Evolutionary conservation across 2,329 filamentous ascomycete species (phyloP).

Genomic region (Bipolaris cookei): DNA sequence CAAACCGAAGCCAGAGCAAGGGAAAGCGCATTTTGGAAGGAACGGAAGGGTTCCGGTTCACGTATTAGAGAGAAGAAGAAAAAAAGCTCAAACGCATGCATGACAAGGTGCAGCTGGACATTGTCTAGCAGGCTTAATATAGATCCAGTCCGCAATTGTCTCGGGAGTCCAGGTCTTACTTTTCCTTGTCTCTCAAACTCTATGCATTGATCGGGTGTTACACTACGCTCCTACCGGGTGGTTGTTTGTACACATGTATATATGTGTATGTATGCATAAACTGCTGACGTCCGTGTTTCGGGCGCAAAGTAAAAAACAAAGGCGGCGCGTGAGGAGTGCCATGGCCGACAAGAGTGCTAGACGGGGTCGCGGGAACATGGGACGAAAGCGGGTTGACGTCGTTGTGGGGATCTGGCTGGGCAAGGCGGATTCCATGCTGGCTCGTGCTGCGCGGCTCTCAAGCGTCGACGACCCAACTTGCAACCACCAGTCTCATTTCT

Average conservation of each 20-base stretch:
- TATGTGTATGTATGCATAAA: neutral
- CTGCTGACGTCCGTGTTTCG: neutral
- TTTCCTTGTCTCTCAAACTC: constrained; percentile 1
- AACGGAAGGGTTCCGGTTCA: constrained; percentile 55
- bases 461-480: constrained; percentile 21
- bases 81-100: neutral
- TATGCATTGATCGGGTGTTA: neutral
- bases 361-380: constrained; percentile 4
- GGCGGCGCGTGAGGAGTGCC: neutral
- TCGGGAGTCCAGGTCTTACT: neutral
- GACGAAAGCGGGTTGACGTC: constrained; percentile 29
- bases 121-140: neutral
- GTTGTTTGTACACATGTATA: neutral
- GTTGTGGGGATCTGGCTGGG: constrained; percentile 20
- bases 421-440: constrained; percentile 16
- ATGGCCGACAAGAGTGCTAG: neutral
- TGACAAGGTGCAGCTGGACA: neutral
- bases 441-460: constrained; percentile 22
- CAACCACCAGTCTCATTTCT: constrained; percentile 22
- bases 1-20: constrained; percentile 57
- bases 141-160: neutral
- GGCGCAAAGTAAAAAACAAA: neutral
- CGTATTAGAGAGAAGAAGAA: constrained; percentile 41
- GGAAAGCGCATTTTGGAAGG: constrained; percentile 61
- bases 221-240: neutral